phyloP scores from a whole-genome alignment of 768 basidiomycete species.

The Lactarius evosmus region DNA sequence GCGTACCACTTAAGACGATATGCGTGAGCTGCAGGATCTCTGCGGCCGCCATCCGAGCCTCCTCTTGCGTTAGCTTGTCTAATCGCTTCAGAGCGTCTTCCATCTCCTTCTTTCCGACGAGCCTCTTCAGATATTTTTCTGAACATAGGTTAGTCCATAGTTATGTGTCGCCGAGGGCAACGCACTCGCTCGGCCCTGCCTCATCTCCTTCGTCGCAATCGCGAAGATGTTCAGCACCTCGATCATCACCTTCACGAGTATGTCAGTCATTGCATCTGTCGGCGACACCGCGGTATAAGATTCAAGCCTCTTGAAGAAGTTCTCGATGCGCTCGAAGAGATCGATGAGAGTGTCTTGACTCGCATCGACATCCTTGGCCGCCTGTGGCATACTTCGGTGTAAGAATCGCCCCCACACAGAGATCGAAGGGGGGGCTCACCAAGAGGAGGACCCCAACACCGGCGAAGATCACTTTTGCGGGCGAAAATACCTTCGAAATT shows the following conservation, averaged over 20 bases:
- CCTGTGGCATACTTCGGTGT: not conserved
- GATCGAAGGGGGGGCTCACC: not conserved
- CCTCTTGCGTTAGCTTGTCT: not conserved
- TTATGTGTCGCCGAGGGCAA: not conserved
- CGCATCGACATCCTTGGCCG: not conserved
- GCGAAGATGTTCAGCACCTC: not conserved
- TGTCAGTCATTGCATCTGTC: not conserved
- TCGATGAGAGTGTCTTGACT: not conserved
- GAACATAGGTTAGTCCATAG: not conserved
- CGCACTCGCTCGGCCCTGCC: not conserved
- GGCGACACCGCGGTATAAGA: not conserved
- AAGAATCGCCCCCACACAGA: not conserved
- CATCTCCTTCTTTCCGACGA: not conserved
- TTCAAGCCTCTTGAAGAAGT: not conserved
- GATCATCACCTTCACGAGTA: not conserved
- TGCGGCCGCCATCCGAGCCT: not conserved
- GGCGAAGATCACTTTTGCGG: not conserved
- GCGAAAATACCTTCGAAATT: not conserved
- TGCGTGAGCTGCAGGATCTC: not conserved
- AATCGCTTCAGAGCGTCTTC: not conserved
- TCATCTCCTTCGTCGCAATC: not conserved
- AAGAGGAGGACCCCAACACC: not conserved
- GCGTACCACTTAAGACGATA: not conserved
- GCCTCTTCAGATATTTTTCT: not conserved
- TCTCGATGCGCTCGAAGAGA: not conserved